Percentiles rank a stretch among this genome's conserved stretches.
Conservation (phyloP, 1,284 basidiomycete genomes). For the Pyrrhoderma noxium region DNA sequence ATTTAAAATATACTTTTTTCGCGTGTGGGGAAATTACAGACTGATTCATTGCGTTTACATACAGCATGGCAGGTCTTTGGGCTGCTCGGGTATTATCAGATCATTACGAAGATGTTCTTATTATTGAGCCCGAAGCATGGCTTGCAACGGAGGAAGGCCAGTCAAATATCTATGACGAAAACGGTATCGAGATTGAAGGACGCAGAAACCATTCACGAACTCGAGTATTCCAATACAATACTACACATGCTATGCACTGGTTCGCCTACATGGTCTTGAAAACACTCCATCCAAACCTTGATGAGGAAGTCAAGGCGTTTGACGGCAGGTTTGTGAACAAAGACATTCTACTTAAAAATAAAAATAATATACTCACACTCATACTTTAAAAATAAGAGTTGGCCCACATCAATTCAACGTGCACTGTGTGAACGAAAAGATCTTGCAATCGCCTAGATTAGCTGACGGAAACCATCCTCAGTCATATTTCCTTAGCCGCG, state of each 20-base stretch:
- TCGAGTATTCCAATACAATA: constrained; percentile 27
- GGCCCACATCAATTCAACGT: background rate
- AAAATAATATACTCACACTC: background rate
- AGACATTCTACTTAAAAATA: background rate
- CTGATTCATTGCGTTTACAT: background rate
- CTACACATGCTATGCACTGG: constrained; percentile 23
- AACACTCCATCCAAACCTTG: constrained; percentile 24
- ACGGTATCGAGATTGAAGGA: constrained; percentile 10
- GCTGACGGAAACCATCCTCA: constrained; percentile 1
- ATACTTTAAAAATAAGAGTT: constrained; percentile 1
- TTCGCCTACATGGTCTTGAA: constrained; percentile 19
- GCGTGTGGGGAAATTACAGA: too few relatives aligned
- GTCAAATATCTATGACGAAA: constrained; percentile 7
- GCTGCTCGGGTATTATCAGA: constrained; percentile 25
- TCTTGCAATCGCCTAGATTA: constrained; percentile 2
- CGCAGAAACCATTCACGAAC: constrained; percentile 19
- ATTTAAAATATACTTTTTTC: too few relatives aligned
- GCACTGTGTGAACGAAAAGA: background rate
- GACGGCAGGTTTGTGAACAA: constrained; percentile 19
- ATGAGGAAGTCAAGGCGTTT: constrained; percentile 19
- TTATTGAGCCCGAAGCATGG: constrained; percentile 31
- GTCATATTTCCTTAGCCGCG: constrained; percentile 13
- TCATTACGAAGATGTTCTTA: constrained; percentile 30
- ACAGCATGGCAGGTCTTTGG: constrained; percentile 26
- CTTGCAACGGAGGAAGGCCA: constrained; percentile 12